A percentile compares a stretch with the other conserved stretches of the same genome.
Evolutionary conservation across 2,329 filamentous ascomycete species (phyloP).

Genomic region (Metarhizium brunneum): DNA sequence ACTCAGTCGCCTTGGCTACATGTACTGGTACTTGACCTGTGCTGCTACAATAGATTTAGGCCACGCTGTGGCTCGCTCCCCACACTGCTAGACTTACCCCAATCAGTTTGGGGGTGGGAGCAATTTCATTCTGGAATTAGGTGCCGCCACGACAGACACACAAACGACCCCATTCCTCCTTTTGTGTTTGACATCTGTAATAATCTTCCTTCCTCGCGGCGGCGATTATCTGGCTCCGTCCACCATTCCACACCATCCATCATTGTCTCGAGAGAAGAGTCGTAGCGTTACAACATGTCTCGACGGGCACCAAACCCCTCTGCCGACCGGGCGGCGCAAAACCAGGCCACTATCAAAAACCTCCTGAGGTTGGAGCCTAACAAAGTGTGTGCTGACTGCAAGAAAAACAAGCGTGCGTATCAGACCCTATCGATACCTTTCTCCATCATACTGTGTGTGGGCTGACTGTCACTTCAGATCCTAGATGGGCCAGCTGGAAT

Average conservation of each 20-base stretch:
- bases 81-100: slow-evolving; percentile 3
- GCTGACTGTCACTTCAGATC: slow-evolving; percentile 48
- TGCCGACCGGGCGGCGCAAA: slow-evolving; percentile 83
- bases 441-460: no score
- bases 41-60: no score
- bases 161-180: slow-evolving; percentile 1
- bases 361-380: slow-evolving; percentile 91
- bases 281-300: slow-evolving; percentile 49
- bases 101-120: background rate
- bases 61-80: no score
- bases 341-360: slow-evolving; percentile 87
- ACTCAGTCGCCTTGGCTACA: background rate
- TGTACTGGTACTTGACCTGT: background rate
- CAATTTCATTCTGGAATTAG: slow-evolving; percentile 3
- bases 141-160: background rate
- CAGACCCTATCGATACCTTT: background rate
- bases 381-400: slow-evolving; percentile 97
- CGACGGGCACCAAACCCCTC: slow-evolving; percentile 67
- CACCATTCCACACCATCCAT: background rate
- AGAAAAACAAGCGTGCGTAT: slow-evolving; percentile 86
- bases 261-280: background rate
- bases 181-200: background rate
- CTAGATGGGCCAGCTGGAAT: slow-evolving; percentile 99
- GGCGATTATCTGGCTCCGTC: background rate
- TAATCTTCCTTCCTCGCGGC: background rate